phyloP scores from a whole-genome alignment of 768 basidiomycete genomes.

The Termitomyces eurrhizus region DNA sequence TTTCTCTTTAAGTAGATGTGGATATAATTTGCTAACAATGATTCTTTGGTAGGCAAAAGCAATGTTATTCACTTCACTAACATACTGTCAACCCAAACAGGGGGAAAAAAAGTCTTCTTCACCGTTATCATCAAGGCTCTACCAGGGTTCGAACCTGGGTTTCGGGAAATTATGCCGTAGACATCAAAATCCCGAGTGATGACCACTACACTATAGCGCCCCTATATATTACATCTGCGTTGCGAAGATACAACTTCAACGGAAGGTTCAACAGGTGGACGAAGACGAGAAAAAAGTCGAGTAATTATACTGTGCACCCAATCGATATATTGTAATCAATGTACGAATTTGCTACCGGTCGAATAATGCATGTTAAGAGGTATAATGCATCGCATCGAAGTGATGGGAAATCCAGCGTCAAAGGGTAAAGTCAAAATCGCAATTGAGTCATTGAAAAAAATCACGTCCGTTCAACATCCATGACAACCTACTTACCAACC shows the following conservation, averaged over 20 bases:
- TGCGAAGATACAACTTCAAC: background rate
- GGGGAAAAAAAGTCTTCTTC: no score
- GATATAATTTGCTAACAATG: no score
- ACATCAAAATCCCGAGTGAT: slow-evolving; percentile 17
- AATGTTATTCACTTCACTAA: no score
- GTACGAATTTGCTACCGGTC: background rate
- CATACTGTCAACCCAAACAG: no score
- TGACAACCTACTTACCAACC: no score
- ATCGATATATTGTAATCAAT: background rate
- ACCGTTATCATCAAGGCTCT: slow-evolving; percentile 42
- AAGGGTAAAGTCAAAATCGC: background rate
- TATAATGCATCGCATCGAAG: background rate
- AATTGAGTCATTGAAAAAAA: background rate
- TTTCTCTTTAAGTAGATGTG: no score
- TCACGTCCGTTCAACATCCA: background rate
- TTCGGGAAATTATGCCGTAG: background rate
- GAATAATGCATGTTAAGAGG: background rate
- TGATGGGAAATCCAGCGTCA: background rate
- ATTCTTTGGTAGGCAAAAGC: no score
- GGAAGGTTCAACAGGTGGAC: background rate
- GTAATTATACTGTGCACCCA: background rate
- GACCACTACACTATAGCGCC: slow-evolving; percentile 17
- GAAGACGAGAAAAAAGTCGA: background rate
- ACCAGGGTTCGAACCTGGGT: slow-evolving; percentile 18
- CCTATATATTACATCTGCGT: background rate